A percentile compares a stretch with the other conserved stretches of the same genome.
phyloP scores from a whole-genome alignment of 2,329 filamentous ascomycete species.

The Penicillium sp. region DNA sequence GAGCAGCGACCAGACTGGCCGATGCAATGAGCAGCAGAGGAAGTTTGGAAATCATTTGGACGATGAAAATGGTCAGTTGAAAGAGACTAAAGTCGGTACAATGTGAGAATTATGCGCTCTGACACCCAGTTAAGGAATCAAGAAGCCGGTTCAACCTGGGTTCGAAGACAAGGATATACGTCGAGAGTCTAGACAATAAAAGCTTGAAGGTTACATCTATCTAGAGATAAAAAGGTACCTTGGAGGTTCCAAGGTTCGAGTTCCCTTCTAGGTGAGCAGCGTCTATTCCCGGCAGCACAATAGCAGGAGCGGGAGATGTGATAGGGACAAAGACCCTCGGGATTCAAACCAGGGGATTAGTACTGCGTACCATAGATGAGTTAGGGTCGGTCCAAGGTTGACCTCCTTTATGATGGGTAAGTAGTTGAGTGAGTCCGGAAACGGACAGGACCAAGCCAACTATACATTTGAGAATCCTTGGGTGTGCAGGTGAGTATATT shows the following conservation, averaged over 20 bases:
- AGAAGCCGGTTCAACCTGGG: neutral
- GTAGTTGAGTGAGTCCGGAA: neutral
- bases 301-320: neutral
- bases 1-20: conserved; percentile 6
- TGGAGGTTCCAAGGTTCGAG: conserved; percentile 6
- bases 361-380: neutral
- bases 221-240: conserved; percentile 2
- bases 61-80: too few relatives aligned
- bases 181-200: neutral
- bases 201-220: conserved; percentile 13
- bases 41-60: conserved; percentile 3
- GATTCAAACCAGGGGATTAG: conserved; percentile 1
- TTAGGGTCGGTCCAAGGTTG: neutral
- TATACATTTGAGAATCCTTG: neutral
- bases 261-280: neutral
- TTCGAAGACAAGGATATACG: neutral
- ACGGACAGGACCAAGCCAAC: neutral
- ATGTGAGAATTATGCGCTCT: neutral
- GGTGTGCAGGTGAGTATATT: neutral
- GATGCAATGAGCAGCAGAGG: conserved; percentile 6
- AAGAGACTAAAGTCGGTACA: neutral
- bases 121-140: neutral
- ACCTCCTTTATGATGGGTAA: neutral
- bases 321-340: conserved; percentile 2
- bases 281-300: conserved; percentile 8